A percentile compares a stretch with the other conserved stretches of the same genome.
These are phyloP conservation scores for Nidularia pulvinata DNA, from an alignment of 768 basidiomycete species.

Conservation along the genomic window DNA sequence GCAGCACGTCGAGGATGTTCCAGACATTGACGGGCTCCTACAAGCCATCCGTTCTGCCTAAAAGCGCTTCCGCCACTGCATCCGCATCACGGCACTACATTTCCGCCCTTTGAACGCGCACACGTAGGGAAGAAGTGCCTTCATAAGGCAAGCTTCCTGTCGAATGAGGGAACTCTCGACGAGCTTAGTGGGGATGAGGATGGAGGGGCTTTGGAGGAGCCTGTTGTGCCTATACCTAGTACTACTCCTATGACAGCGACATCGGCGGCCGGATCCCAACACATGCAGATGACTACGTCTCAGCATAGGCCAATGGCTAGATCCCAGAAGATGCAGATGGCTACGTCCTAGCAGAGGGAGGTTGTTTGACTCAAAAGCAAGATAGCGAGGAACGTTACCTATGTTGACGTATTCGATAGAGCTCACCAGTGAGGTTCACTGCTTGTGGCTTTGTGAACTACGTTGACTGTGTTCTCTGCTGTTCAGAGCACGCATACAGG, in stretches of 20 bases:
- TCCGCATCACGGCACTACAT: constrained; percentile 53
- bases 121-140: constrained; percentile 8
- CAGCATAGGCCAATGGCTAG: too few relatives aligned
- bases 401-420: constrained; percentile 18
- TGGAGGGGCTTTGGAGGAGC: too few relatives aligned
- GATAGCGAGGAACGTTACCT: constrained; percentile 7
- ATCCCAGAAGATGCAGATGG: too few relatives aligned
- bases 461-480: background rate
- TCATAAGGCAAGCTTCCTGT: constrained; percentile 12
- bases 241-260: too few relatives aligned
- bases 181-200: constrained; percentile 5
- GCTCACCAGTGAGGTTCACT: constrained; percentile 11
- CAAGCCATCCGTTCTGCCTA: constrained; percentile 55
- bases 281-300: too few relatives aligned
- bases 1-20: constrained; percentile 49
- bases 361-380: background rate
- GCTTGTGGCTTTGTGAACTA: background rate
- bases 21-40: constrained; percentile 48
- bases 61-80: constrained; percentile 40
- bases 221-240: too few relatives aligned
- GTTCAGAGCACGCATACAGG: constrained; percentile 56
- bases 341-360: too few relatives aligned
- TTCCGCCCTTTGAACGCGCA: constrained; percentile 48
- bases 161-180: constrained; percentile 9
- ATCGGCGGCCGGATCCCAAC: too few relatives aligned